Percentiles rank a stretch among this genome's conserved stretches.
These are phyloP conservation scores for Cyberlindnera mississippiensis DNA, from an alignment of 805 yeast species.

Conservation along the genomic window DNA sequence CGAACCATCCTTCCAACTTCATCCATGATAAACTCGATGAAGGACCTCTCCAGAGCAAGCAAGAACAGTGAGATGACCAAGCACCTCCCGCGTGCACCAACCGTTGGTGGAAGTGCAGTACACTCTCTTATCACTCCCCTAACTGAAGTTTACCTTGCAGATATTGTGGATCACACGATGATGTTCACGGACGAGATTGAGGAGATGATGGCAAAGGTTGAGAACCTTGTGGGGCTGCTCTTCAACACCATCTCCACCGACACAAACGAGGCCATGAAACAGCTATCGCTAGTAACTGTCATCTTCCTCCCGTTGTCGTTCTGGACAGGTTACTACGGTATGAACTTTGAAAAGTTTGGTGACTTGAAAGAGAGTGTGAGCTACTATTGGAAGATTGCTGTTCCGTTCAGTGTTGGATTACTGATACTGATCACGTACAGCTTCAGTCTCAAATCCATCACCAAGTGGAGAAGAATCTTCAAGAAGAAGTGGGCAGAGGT, in stretches of 20 bases:
- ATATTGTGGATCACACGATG: conserved; percentile 53
- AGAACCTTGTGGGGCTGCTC: conserved; percentile 46
- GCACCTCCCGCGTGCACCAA: neutral
- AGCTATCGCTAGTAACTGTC: conserved; percentile 52
- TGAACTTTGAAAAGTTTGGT: conserved; percentile 39
- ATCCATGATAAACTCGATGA: conserved; percentile 42
- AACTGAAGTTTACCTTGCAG: conserved; percentile 47
- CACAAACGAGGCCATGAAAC: conserved; percentile 51
- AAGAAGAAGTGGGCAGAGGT: conserved; percentile 9
- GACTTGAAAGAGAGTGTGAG: conserved; percentile 31
- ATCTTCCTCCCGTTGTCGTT: conserved; percentile 56
- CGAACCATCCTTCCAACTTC: conserved; percentile 46
- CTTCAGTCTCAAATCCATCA: conserved; percentile 13
- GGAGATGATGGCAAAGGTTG: conserved; percentile 48
- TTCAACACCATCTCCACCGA: conserved; percentile 56
- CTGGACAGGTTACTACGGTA: conserved; percentile 57
- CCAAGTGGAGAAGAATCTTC: conserved; percentile 9
- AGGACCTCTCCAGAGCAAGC: conserved; percentile 33
- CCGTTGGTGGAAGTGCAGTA: neutral
- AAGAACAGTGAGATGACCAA: conserved; percentile 5
- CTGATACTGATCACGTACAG: conserved; percentile 35
- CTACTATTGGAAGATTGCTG: conserved; percentile 27
- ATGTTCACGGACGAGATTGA: conserved; percentile 51
- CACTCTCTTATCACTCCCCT: conserved; percentile 35
- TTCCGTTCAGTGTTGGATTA: conserved; percentile 37